phyloP scores from a whole-genome alignment of 2,329 filamentous ascomycete species.

The Periconia digitata region DNA sequence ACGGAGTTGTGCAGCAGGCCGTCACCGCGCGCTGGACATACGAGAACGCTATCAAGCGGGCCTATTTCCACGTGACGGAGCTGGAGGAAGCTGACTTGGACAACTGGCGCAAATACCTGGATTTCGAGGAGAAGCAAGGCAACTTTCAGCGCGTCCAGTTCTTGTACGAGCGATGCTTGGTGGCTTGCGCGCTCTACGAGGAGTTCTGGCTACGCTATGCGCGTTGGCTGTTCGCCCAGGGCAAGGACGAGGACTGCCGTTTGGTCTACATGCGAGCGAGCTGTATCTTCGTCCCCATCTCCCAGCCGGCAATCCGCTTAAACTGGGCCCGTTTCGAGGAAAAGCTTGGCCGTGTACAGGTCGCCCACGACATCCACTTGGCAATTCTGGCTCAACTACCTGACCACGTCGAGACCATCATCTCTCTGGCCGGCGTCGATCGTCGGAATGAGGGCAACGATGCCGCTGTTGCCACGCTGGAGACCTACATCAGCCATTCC shows the following conservation, averaged over 20 bases:
- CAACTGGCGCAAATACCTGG: slow-evolving; percentile 95
- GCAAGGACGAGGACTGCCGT: slow-evolving; percentile 85
- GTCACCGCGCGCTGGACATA: slow-evolving; percentile 93
- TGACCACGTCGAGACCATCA: slow-evolving; percentile 81
- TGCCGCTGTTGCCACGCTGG: slow-evolving; percentile 80
- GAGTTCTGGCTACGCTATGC: slow-evolving; percentile 99
- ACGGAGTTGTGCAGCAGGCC: slow-evolving; percentile 79
- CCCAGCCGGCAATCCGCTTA: slow-evolving; percentile 77
- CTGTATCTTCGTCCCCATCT: slow-evolving; percentile 83
- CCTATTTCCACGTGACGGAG: slow-evolving; percentile 95
- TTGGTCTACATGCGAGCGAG: slow-evolving; percentile 89
- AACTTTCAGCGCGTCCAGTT: slow-evolving; percentile 74
- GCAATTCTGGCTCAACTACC: slow-evolving; percentile 76
- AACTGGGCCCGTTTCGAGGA: slow-evolving; percentile 97
- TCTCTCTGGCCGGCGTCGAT: slow-evolving; percentile 83
- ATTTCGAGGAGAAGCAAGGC: slow-evolving; percentile 88
- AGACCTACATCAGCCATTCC: slow-evolving; percentile 72
- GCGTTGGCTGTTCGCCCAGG: slow-evolving; percentile 78
- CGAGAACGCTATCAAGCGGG: slow-evolving; percentile 90
- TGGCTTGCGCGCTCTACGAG: slow-evolving; percentile 91
- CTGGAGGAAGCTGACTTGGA: slow-evolving; percentile 79
- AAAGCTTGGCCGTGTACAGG: slow-evolving; percentile 71
- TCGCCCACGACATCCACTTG: slow-evolving; percentile 82
- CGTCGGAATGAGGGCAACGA: slow-evolving; percentile 82
- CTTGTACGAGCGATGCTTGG: slow-evolving; percentile 90